phyloP scores from a whole-genome alignment of 441 rosid genomes.

The Flueggea neowawraea region DNA sequence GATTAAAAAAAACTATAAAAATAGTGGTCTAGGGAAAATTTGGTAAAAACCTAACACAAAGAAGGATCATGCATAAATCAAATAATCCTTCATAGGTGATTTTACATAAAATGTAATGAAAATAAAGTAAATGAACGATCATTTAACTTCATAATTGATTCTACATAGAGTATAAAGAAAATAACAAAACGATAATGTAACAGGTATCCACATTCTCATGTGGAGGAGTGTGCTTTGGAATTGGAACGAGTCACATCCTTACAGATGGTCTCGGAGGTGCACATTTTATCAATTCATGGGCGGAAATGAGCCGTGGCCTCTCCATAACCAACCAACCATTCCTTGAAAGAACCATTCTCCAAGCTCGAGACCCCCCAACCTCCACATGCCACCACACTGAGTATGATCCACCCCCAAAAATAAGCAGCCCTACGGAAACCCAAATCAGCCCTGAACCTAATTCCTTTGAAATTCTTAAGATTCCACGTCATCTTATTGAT shows the following conservation, averaged over 20 bases:
- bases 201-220: slow-evolving; percentile 15
- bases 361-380: not conserved
- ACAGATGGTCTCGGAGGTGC: slow-evolving; percentile 1
- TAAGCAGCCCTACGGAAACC: not conserved
- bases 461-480: not conserved
- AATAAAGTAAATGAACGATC: too few species aligned
- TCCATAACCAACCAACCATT: not conserved
- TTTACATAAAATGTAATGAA: too few species aligned
- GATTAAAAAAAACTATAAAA: too few species aligned
- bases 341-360: slow-evolving; percentile 5
- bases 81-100: too few species aligned
- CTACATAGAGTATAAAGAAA: too few species aligned
- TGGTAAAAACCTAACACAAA: too few species aligned
- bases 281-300: slow-evolving; percentile 9
- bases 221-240: slow-evolving; percentile 17
- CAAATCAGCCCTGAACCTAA: not conserved
- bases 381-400: slow-evolving; percentile 9
- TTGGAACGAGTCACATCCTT: not conserved
- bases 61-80: too few species aligned
- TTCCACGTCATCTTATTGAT: slow-evolving; percentile 9
- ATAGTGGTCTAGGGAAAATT: too few species aligned
- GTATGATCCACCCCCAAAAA: not conserved
- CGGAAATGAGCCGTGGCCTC: slow-evolving; percentile 1
- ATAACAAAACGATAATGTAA: too few species aligned
- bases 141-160: too few species aligned